Evolutionary conservation across 768 basidiomycete species (phyloP), one percentile per base, ranked within the genome.

Genomic region (Coprinopsis marcescibilis): DNA sequence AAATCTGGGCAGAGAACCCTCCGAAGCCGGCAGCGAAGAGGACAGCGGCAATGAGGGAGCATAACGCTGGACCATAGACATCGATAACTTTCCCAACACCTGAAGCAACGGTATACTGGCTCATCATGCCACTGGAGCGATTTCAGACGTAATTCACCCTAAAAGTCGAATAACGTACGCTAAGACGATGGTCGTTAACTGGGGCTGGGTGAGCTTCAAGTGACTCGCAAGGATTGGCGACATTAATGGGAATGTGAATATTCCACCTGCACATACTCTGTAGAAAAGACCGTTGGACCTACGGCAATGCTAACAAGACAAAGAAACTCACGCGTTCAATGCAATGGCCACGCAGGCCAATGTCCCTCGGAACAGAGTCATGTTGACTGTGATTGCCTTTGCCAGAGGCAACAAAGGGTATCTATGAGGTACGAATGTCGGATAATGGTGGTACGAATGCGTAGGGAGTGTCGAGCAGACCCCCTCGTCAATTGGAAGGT

Each of bases 191-290:
- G 85, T 84, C 13, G 85, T 89, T 48, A 90, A 62, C 54, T 91
- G 88, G 4, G 84, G 78, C 58, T 90, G 88, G 10, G 76, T 76
- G 44, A 90, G 67, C 57, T 80, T 80, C 55, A 80, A 66, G 53
- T 75, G 75, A 15, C 69, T 59, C 3, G 76, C 77, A 48, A 89
- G 60, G 1, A 73, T 67, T 5, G 87, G 81, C 1, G 87, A 79
- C 32, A 89, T 65, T 4, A 90, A 68, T 15, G 89, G 85, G 57
- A 90, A 89, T 37, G 76, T 82, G 66, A 87, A 88, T 49, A 90
- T 75, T 25, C 82, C 85, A n/a, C 86, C 87, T 0, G 85, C 84
- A 52, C 73, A 82, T 51, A 89, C 62, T n/a, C 87, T 89, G 19
- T 11, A 48, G 24, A 44, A n/a, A 33, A 23, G 26, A 25, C 15